A percentile compares a stretch with the other conserved stretches of the same genome.
These are phyloP conservation scores for Aureobasidium lini DNA, from an alignment of 2,329 filamentous ascomycete species.

Conservation along the genomic window DNA sequence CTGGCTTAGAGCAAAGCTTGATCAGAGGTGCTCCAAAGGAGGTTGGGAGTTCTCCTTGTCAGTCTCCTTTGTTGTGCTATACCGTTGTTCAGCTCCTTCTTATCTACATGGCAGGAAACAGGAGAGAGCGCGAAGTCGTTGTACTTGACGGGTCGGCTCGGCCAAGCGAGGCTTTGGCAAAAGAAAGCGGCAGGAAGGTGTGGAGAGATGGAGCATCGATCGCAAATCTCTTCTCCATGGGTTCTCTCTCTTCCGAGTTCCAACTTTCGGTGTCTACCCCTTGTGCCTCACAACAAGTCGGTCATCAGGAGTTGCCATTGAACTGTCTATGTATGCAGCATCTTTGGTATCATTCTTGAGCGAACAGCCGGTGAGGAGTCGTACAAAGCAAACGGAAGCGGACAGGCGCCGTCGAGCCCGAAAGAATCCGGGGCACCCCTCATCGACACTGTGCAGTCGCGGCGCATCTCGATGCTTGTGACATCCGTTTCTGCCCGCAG, in stretches of 20 bases:
- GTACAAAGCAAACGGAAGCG: background rate
- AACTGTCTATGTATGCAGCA: background rate
- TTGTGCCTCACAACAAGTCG: background rate
- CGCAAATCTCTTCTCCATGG: background rate
- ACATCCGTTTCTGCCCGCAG: background rate
- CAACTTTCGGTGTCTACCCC: background rate
- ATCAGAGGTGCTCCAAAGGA: background rate
- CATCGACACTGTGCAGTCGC: background rate
- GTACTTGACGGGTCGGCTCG: slow-evolving; percentile 1
- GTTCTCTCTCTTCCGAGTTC: background rate
- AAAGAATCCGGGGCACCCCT: slow-evolving; percentile 7
- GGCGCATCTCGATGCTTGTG: background rate
- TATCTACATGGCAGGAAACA: background rate
- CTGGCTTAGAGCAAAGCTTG: background rate
- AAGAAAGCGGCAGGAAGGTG: background rate
- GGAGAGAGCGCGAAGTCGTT: background rate
- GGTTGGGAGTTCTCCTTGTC: background rate
- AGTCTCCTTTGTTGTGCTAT: background rate
- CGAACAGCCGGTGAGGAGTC: background rate
- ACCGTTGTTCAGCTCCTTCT: no score
- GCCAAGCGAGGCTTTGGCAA: background rate
- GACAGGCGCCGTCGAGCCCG: background rate
- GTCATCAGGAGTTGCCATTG: background rate
- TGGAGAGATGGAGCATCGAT: background rate
- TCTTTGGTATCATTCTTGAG: no score